These are phyloP conservation scores for Trichosporon asahii DNA, from an alignment of 1,284 basidiomycete species.

Conservation along the genomic window DNA sequence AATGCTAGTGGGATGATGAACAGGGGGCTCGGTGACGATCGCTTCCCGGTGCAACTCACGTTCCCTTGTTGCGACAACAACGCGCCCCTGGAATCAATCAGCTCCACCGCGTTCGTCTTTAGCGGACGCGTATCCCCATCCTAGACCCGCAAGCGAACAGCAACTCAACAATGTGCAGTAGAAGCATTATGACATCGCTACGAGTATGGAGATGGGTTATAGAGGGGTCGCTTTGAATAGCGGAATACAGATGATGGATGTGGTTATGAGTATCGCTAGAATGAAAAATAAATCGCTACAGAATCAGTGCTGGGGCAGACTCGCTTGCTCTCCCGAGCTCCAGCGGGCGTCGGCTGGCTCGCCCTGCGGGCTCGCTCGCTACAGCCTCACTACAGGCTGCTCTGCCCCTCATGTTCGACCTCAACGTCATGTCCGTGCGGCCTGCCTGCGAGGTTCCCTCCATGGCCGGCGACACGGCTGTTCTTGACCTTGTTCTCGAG, in stretches of 20 bases:
- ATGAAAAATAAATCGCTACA: neutral
- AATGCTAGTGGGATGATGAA: too few relatives aligned
- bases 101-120: too few relatives aligned
- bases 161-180: too few relatives aligned
- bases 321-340: too few relatives aligned
- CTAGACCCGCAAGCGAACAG: too few relatives aligned
- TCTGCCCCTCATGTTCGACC: slow-evolving; percentile 48
- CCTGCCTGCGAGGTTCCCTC: slow-evolving; percentile 24
- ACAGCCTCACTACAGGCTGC: slow-evolving; percentile 12
- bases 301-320: neutral
- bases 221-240: neutral
- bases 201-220: neutral
- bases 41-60: too few relatives aligned
- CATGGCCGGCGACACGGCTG: slow-evolving; percentile 22
- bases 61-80: too few relatives aligned
- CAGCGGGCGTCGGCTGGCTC: too few relatives aligned
- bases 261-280: neutral
- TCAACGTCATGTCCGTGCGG: slow-evolving; percentile 41
- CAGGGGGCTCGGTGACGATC: too few relatives aligned
- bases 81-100: too few relatives aligned
- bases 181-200: neutral
- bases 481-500: slow-evolving; percentile 36
- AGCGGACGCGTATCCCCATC: too few relatives aligned
- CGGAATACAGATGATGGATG: neutral
- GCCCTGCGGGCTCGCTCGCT: too few relatives aligned